Percentiles rank a stretch among this genome's conserved stretches.
phyloP scores from a whole-genome alignment of 495 filamentous ascomycete species.

The Margaritispora aquatica region DNA sequence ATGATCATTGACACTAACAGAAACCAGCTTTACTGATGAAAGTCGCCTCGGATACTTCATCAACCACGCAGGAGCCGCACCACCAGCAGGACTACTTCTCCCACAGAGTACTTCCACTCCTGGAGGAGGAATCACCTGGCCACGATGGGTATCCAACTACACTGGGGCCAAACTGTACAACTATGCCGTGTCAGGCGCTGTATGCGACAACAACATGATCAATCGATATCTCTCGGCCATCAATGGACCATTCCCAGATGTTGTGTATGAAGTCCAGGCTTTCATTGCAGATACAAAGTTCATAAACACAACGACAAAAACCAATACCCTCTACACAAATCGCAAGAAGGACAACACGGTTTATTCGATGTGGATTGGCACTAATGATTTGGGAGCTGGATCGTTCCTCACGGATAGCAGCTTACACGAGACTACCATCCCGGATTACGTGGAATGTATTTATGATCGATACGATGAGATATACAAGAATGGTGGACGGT shows the following conservation, averaged over 20 bases:
- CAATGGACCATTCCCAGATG: conserved; percentile 49
- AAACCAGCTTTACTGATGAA: conserved; percentile 60
- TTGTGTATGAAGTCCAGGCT: conserved; percentile 65
- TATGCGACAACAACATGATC: conserved; percentile 62
- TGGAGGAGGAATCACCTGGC: conserved; percentile 63
- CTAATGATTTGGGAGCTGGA: conserved; percentile 63
- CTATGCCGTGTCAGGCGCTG: conserved; percentile 65
- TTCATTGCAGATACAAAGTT: conserved; percentile 55
- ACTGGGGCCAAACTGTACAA: conserved; percentile 58
- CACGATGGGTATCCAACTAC: conserved; percentile 50
- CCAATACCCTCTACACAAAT: conserved; percentile 42
- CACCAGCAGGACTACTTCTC: conserved; percentile 50
- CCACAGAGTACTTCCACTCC: conserved; percentile 40
- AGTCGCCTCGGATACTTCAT: conserved; percentile 55
- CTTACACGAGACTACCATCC: conserved; percentile 47
- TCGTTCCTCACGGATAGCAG: conserved; percentile 60
- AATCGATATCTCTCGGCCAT: conserved; percentile 42
- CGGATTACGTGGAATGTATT: conserved; percentile 59
- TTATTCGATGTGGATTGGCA: conserved; percentile 73
- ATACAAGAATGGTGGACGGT: conserved; percentile 57
- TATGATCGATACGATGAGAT: conserved; percentile 51
- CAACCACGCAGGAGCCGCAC: conserved; percentile 47
- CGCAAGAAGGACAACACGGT: conserved; percentile 52
- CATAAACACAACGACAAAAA: conserved; percentile 27
- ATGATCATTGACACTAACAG: not conserved